Percentiles rank a stretch among this genome's conserved stretches.
phyloP scores from a whole-genome alignment of 2,329 filamentous ascomycete species.

The Exophiala bonariae region DNA sequence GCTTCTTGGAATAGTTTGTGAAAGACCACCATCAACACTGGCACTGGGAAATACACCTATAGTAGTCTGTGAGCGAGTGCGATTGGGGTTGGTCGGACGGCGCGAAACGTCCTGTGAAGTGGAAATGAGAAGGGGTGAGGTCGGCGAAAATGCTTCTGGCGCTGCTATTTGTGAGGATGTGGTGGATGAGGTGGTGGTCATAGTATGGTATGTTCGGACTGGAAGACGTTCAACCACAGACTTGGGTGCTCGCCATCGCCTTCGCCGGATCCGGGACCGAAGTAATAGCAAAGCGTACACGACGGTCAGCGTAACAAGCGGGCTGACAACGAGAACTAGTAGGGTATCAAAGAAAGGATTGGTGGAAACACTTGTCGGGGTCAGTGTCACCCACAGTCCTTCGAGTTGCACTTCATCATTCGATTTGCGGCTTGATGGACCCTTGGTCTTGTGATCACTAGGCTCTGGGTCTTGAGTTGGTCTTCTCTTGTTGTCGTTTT shows the following conservation, averaged over 20 bases:
- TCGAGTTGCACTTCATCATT: constrained; percentile 57
- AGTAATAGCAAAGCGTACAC: constrained; percentile 88
- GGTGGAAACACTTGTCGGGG: constrained; percentile 80
- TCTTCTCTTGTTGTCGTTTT: constrained; percentile 11
- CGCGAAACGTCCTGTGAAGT: constrained; percentile 36
- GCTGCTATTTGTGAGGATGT: constrained; percentile 61
- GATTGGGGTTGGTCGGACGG: constrained; percentile 24
- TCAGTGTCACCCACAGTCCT: constrained; percentile 94
- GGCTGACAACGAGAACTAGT: constrained; percentile 93
- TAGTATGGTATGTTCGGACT: constrained; percentile 90
- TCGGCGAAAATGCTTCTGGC: constrained; percentile 66
- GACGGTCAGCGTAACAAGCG: constrained; percentile 85
- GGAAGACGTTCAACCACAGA: constrained; percentile 93
- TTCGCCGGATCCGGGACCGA: constrained; percentile 81
- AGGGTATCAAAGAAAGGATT: constrained; percentile 96
- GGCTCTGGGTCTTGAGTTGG: constrained; percentile 25
- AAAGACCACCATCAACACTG: constrained; percentile 10
- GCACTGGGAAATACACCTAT: constrained; percentile 30
- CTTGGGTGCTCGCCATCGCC: constrained; percentile 96
- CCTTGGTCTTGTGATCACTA: constrained; percentile 24
- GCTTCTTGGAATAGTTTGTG: constrained; percentile 19
- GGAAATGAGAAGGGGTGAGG: constrained; percentile 75
- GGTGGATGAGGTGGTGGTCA: constrained; percentile 62
- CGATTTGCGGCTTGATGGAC: constrained; percentile 29
- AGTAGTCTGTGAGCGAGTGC: constrained; percentile 40